Evolutionary conservation across 2,329 filamentous ascomycete genomes (phyloP), one percentile per base, ranked within the genome.

Genomic region (Seiridium unicorne): DNA sequence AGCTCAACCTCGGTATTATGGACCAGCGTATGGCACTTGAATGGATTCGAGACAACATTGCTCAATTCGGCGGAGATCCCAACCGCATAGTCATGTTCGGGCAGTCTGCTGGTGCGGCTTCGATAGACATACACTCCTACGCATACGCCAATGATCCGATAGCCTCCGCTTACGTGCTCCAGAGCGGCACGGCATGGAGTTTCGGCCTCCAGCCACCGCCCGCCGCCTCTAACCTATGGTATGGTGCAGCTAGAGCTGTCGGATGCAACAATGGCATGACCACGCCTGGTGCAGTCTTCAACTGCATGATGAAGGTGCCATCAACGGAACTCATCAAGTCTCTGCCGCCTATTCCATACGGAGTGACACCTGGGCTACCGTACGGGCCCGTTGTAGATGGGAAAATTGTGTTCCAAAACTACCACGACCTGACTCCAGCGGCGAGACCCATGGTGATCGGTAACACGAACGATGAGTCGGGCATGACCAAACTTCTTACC

Each of bases 81-180:
- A 55, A 63, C 6, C 64, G 67, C 4, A 77, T 79, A 51, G 70
- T 71, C 1, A 68, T 78, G 11, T 73, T 73, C 48, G 78, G 78
- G 3, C 73, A 78, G 66, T 78, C 76, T 51, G 76, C 78, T 9
- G 77, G 78, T 26, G 61, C 73, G 1, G 71, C 77, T 0, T 68
- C 74, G 1, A 76, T 77, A 0, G 80, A 84, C 62, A 77, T 78
- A 65, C 81, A 78, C 71, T 73, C 78, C 4, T 84, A 81, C 56
- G 78, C 81, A 3, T 82, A 79, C 79, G 53, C 64, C 2, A 59
- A 78, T 0, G 79, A 84, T 47, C 79, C 82, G 5, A 84, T 84
- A 32, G 75, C 77, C n/a, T 68, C 73, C 5, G 80, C 74, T 3
- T 69, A 82, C 8, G 79, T 84, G 59, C 70, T 77, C 3, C 73